These are phyloP conservation scores for Trichoderma gamsii DNA, from an alignment of 495 filamentous ascomycete genomes.

Conservation along the genomic window DNA sequence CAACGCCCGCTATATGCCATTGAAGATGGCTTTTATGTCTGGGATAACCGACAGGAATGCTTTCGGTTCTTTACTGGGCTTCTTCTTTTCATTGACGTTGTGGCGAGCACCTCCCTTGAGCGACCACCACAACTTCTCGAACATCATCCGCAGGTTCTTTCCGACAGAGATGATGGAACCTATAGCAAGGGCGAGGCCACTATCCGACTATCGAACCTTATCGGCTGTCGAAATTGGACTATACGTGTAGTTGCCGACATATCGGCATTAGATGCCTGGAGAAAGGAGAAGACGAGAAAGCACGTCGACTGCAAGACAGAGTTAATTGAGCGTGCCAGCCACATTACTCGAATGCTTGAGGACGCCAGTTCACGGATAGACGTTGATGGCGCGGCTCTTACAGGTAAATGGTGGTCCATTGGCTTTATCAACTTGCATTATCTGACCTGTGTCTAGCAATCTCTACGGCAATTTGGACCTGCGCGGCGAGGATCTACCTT, in stretches of 20 bases:
- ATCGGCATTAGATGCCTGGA: constrained; percentile 44
- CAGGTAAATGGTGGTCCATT: background rate
- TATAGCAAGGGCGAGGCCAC: constrained; percentile 19
- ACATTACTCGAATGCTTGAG: constrained; percentile 35
- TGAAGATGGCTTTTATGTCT: constrained; percentile 23
- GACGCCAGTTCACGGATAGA: background rate
- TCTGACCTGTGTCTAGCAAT: background rate
- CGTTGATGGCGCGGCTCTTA: background rate
- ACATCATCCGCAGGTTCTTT: constrained; percentile 25
- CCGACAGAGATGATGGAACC: constrained; percentile 19
- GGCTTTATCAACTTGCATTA: background rate
- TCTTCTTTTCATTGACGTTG: constrained; percentile 43
- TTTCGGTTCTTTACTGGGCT: constrained; percentile 46
- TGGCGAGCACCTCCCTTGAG: constrained; percentile 40
- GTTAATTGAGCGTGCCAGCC: constrained; percentile 35
- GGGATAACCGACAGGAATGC: background rate
- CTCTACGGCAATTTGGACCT: constrained; percentile 35
- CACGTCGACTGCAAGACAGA: constrained; percentile 41
- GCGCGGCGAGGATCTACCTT: constrained; percentile 44
- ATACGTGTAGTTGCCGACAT: constrained; percentile 40
- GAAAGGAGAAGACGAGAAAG: constrained; percentile 34
- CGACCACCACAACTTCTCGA: constrained; percentile 35
- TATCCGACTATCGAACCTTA: constrained; percentile 33
- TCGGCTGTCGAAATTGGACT: constrained; percentile 44
- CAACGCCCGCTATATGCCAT: constrained; percentile 26